Base-by-base conservation (phyloP, 2,329 filamentous ascomycete genomes). In the Xylariales sp. region DNA sequence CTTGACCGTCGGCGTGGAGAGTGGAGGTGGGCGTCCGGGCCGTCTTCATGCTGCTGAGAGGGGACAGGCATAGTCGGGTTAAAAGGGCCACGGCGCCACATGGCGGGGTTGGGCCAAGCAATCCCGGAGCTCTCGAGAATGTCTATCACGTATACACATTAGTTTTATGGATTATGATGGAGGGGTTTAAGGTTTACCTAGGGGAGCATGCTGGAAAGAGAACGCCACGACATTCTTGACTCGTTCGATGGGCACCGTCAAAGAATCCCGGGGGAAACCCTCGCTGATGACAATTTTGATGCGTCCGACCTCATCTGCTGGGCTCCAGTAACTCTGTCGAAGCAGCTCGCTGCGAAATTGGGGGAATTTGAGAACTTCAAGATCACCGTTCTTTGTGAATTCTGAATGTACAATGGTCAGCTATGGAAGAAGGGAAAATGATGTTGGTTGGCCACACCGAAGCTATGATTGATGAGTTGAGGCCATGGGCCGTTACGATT, bases 171-270 rank as follows among this genome's bases (percentile, higher is more conserved):
- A 2, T 4, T 2, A 41, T 52, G 59, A 30, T 48, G 46, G 18
- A 0, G 36, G 41, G 5, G 32, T 23, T 7, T 1, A n/a, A 45
- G 16, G 34, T 80, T 72, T 81, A 95, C 93, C 86, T 62, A 92
- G 80, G 0, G 93, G 93, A 41, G 92, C 93, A 82, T 96, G 92
- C 75, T 96, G 92, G 74, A 97, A 97, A 0, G 93, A 90, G 78
- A 97, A 96, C 14, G 87, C 87, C 30, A 94, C 87, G 52, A 93
- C 80, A 74, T 94, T 93, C 75, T 90, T 91, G 69, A 92, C 82
- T 48, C 89, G 83, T 73, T 93, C 89, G 71, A 92, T 88, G 0
- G 88, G 86, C 49, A 82, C 79, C 1, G 81, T 80, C 0, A 80
- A 64, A 1, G 82, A 86, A 67, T 86, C 83, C 45, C 88, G 82